Conservation (phyloP, 257 asterid species). For the Osmanthus fragrans region DNA sequence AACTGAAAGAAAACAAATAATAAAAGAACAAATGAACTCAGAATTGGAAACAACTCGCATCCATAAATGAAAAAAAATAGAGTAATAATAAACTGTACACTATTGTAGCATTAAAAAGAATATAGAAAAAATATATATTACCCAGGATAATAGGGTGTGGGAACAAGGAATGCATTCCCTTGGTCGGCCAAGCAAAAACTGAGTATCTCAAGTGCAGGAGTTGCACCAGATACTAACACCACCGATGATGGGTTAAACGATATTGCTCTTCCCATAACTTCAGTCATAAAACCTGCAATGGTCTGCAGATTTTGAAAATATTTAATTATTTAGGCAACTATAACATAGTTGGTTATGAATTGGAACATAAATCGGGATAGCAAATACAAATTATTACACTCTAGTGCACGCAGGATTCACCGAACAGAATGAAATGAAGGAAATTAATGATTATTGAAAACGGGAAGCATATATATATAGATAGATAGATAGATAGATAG, state of each 20-base stretch:
- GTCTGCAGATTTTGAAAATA: conserved; percentile 49
- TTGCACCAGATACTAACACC: conserved; percentile 82
- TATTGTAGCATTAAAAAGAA: background rate
- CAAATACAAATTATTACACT: background rate
- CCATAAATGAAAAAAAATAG: conserved; percentile 6
- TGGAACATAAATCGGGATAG: background rate
- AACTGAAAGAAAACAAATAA: conserved; percentile 2
- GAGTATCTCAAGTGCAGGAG: conserved; percentile 87
- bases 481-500: no score
- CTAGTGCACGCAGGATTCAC: background rate
- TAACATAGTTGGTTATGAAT: background rate
- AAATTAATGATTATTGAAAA: conserved; percentile 7
- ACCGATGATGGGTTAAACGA: conserved; percentile 72
- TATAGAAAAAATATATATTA: conserved; percentile 24
- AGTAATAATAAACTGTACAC: background rate
- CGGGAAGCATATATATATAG: background rate
- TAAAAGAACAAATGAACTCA: conserved; percentile 6
- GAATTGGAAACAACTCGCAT: background rate
- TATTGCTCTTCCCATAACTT: conserved; percentile 64
- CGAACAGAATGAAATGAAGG: background rate
- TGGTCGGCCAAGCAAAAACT: conserved; percentile 90
- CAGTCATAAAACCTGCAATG: conserved; percentile 86
- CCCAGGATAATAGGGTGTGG: conserved; percentile 98
- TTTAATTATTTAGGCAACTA: conserved; percentile 23
- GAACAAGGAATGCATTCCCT: conserved; percentile 93